Evolutionary conservation across 2,329 filamentous ascomycete species (phyloP), one percentile per base, ranked within the genome.

Genomic region (Hypoxylon sp.): DNA sequence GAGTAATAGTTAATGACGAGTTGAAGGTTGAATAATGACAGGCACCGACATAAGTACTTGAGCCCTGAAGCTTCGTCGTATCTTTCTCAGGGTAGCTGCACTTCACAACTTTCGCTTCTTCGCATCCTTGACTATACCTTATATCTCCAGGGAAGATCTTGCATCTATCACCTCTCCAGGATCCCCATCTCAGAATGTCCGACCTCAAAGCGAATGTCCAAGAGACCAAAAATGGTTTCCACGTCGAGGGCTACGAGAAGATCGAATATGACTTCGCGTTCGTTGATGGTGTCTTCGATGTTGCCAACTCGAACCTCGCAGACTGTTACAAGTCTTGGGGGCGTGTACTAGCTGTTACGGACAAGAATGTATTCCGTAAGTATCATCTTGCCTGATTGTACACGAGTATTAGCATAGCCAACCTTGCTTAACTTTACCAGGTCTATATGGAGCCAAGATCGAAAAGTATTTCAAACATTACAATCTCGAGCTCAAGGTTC

Each of bases 221-320:
- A 64, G 85, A 89, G 78, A 91, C 87, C 65, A 78, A 82, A 70
- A 80, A 82, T 63, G 89, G 89, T 37, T 91, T 91, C 78, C 86
- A 89, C 68, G 89, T 91, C 64, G 86, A 88, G 69, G 89, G 89
- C 22, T 91, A 90, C 70, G 89, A 92, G 81, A 91, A 90, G 81
- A 91, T 91, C 73, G 86, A 90, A 72, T 91, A 91, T 74, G 88
- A 91, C 77, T 92, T 92, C 75, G 86, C 87, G 56, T 91, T 92
- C 77, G 83, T 91, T 48, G 89, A 92, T 69, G 86, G 85, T 49
- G 83, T 92, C 59, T 91, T 92, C 76, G 79, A 90, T 72, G 71
- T 80, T 43, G 71, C 80, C 66, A 90, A 91, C 71, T 70, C 79
- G 15, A 83, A 90, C 69, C 82, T 92, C 8, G 87, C 89, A 15